Evolutionary conservation across 2,329 filamentous ascomycete genomes (phyloP).

Genomic region (Exserohilum rostratum): DNA sequence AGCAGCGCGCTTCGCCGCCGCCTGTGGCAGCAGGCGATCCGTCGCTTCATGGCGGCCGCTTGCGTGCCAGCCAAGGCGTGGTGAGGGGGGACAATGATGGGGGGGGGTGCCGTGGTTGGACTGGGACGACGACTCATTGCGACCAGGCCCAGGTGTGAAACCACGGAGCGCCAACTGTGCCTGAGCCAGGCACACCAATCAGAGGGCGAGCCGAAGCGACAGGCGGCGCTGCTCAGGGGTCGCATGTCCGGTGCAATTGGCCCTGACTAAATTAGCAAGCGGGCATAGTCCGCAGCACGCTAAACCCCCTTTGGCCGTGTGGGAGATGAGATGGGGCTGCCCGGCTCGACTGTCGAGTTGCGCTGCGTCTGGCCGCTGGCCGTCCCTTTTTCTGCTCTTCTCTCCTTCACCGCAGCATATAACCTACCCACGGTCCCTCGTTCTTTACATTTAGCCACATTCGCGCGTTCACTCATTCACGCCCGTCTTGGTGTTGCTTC

Average conservation of each 20-base stretch:
- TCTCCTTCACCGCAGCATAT: constrained; percentile 36
- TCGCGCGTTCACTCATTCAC: constrained; percentile 50
- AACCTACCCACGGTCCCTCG: constrained; percentile 32
- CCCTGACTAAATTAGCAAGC: constrained; percentile 27
- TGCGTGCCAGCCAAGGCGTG: constrained; percentile 21
- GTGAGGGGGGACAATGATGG: constrained; percentile 23
- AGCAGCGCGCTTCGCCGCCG: no score
- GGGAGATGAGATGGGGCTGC: constrained; percentile 36
- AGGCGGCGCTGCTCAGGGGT: constrained; percentile 7
- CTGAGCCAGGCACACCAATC: constrained; percentile 45
- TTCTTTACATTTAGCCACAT: constrained; percentile 27
- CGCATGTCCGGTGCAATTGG: constrained; percentile 36
- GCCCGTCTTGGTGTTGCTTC: constrained; percentile 33
- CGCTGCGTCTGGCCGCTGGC: constrained; percentile 30
- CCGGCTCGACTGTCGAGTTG: no score
- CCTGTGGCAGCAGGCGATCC: not conserved
- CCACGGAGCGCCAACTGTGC: constrained; percentile 25
- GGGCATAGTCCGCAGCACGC: constrained; percentile 25
- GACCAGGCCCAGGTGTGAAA: constrained; percentile 20
- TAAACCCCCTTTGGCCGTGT: constrained; percentile 16
- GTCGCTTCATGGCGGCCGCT: constrained; percentile 17
- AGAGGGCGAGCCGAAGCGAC: constrained; percentile 3
- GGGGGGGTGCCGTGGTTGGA: no score
- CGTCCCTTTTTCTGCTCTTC: constrained; percentile 27
- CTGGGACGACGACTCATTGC: no score